Evolutionary conservation across 2,329 filamentous ascomycete species (phyloP), one percentile per base, ranked within the genome.

Genomic region (Mycosphaerella sp.): DNA sequence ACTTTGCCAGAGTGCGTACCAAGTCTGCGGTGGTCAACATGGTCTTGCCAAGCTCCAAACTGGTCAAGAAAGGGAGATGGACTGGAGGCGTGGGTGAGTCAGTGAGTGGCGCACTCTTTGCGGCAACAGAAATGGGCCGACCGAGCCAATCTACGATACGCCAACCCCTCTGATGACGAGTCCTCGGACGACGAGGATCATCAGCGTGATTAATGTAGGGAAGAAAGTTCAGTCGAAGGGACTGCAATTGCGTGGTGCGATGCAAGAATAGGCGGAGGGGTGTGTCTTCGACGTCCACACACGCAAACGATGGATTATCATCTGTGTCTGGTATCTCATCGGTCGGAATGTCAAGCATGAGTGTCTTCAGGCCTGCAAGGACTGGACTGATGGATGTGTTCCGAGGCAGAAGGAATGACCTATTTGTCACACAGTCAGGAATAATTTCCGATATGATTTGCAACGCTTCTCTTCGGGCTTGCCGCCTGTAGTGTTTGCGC

Each of bases 191-290:
- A 17, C 14, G 14, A 17, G 14, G 14, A 17, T 17, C 1, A 17
- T 17, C 14, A 17, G 14, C 14, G 14, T 17, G 14, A 17, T 17
- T 17, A 17, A 17, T 17, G 14, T 17, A 17, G 14, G 14, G 14
- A 17, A 17, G 14, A 17, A 17, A 17, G 14, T 67, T 67, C 17
- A 67, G 47, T 10, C 65, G 57, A 8, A 67, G 51, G 7, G 42
- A 41, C 31, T 62, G 45, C 3, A 67, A 54, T 1, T 49, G 38
- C 4, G 57, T 45, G 1, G 58, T 56, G 9, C 59, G 43, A 39
- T 59, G 53, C 9, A 67, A 43, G 6, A 66, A 62, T 6, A 45
- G 55, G 29, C 54, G 45, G 5, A 59, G 26, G 6, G 51, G 44
- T 10, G 41, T 45, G n/a, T 59, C 51, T 10, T 11, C 26, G 17